Evolutionary conservation across 2,329 filamentous ascomycete species (phyloP).

Genomic region (Camptophora hylomeconis): DNA sequence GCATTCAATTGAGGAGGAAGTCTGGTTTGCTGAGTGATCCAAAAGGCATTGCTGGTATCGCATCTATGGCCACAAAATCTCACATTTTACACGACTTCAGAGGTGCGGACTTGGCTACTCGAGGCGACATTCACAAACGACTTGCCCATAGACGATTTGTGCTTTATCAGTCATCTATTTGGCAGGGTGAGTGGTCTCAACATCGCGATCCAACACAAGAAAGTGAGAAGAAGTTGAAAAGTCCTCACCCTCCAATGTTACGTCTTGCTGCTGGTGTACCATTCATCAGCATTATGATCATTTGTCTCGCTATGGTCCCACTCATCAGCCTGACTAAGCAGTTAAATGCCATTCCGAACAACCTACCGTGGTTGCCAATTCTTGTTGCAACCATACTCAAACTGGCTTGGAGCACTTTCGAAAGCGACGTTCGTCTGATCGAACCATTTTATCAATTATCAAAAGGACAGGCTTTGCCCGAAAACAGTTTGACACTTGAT

Average conservation of each 20-base stretch:
- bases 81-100: slow-evolving; percentile 37
- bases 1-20: slow-evolving; percentile 33
- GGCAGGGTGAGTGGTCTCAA: slow-evolving; percentile 36
- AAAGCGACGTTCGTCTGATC: slow-evolving; percentile 34
- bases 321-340: slow-evolving; percentile 29
- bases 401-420: slow-evolving; percentile 34
- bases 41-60: slow-evolving; percentile 37
- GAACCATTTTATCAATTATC: slow-evolving; percentile 36
- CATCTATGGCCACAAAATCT: slow-evolving; percentile 36
- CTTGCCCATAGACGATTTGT: slow-evolving; percentile 34
- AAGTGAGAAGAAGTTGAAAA: slow-evolving; percentile 19
- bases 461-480: slow-evolving; percentile 29
- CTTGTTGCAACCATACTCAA: slow-evolving; percentile 33
- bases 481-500: slow-evolving; percentile 34
- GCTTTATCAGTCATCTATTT: slow-evolving; percentile 37
- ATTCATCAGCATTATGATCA: slow-evolving; percentile 27
- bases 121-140: slow-evolving; percentile 32
- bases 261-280: slow-evolving; percentile 25
- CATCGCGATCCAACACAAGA: slow-evolving; percentile 21
- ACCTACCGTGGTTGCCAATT: slow-evolving; percentile 32
- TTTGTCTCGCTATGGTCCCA: slow-evolving; percentile 28
- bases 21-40: slow-evolving; percentile 36
- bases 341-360: slow-evolving; percentile 26
- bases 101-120: slow-evolving; percentile 30
- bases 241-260: slow-evolving; percentile 34